Conservation (phyloP, 768 basidiomycete species). For the Leccinellum rugosiceps region DNA sequence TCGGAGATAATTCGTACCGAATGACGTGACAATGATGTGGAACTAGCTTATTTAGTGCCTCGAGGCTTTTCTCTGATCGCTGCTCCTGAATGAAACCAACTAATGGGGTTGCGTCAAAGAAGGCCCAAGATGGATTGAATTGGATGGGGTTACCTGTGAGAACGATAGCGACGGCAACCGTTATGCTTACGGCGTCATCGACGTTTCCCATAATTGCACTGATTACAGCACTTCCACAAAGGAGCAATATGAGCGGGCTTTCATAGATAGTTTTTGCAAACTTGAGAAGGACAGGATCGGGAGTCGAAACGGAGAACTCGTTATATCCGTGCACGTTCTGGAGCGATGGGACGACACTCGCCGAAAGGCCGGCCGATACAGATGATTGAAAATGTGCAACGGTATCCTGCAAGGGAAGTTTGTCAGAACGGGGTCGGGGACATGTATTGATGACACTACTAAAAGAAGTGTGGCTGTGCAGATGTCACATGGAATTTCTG, state of each 20-base stretch:
- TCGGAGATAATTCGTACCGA: constrained; percentile 38
- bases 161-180: constrained; percentile 88
- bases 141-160: constrained; percentile 67
- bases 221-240: constrained; percentile 86
- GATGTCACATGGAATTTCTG: not conserved
- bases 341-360: constrained; percentile 58
- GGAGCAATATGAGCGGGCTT: constrained; percentile 84
- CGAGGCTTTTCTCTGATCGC: constrained; percentile 90
- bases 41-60: constrained; percentile 94
- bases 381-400: constrained; percentile 69
- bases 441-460: not conserved
- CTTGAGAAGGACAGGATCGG: constrained; percentile 80
- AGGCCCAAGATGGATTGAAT: not conserved
- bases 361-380: constrained; percentile 55
- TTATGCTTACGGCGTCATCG: constrained; percentile 93
- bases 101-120: constrained; percentile 15
- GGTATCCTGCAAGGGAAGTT: constrained; percentile 53
- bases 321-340: constrained; percentile 81
- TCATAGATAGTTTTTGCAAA: constrained; percentile 96
- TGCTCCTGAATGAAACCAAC: constrained; percentile 97
- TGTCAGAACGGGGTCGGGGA: constrained; percentile 2
- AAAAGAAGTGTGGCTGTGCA: constrained; percentile 11
- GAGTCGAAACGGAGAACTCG: constrained; percentile 83
- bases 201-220: constrained; percentile 94
- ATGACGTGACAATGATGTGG: constrained; percentile 94